Evolutionary conservation across 176 grass and related monocot genomes (phyloP), one percentile per base, ranked within the genome.

Genomic region (Triticum urartu): DNA sequence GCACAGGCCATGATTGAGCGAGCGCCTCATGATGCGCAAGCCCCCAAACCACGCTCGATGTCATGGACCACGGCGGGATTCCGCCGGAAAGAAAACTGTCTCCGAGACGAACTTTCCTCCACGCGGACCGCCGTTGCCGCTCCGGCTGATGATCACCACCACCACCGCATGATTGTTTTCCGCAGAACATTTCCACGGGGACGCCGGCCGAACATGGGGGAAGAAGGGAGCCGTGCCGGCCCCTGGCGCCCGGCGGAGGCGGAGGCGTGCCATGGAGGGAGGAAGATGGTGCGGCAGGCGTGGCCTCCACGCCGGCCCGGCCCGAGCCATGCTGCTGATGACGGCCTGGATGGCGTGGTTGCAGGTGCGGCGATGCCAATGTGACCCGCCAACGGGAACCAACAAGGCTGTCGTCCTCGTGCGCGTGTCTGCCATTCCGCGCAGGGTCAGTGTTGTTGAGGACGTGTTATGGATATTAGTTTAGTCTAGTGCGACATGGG

Each of bases 341-440:
- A 71, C 40, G 71, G 7, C 5, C 48, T 58, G 54, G 80, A 80
- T 74, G 60, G 60, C 59, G 35, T 66, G 6, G 59, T 7, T 78
- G 83, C 70, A 75, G 43, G 48, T 86, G 83, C 70, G 64, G 84
- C 75, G 81, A 91, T 88, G 69, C 68, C 89, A 70, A 32, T 32
- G 43, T 5, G 50, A 22, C 33, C 26, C 68, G 81, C 76, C 89
- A 77, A 20, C 52, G 47, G 68, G 38, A 88, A 81, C 81, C 70
- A 75, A 85, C 81, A 68, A 81, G 80, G 69, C 89, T 88, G 81
- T 81, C 86, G 22, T 39, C 69, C 89, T 88, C 86, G 76, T 56
- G 75, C 52, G 38, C 52, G 67, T 47, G 24, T 71, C 22, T 78
- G 84, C 85, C 68, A 61, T 79, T 39, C 84, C 47, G 75, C 28